Base-by-base conservation (phyloP, 495 filamentous ascomycete species). In the Cercophora sp. region DNA sequence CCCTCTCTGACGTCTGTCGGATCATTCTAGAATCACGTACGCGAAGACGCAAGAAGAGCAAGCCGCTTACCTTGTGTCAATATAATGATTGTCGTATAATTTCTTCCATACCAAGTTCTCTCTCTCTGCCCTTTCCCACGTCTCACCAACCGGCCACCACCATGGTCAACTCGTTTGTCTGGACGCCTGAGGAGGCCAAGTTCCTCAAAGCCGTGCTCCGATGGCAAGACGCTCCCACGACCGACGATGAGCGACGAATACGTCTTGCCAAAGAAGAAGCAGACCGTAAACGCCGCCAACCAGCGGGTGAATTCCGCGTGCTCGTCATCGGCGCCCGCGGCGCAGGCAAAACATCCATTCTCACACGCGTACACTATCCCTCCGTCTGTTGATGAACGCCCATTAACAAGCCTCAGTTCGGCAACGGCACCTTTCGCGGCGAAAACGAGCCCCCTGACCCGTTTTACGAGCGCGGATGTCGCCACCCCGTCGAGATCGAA, bases 161-260 rank as follows among this genome's bases (percentile, higher is more conserved):
- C n/a, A 63, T 65, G 59, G 57, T 60, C 35, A 62, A 59, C 52
- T 68, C 68, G 0, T 56, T 73, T 35, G 59, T 68, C 11, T 70
- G 65, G 54, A 70, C 69, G 1, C 52, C 67, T 9, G 72, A 75
- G 18, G 73, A 76, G 44, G 62, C 66, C 46, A 64, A 63, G 49
- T 76, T 72, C 43, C 62, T 71, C 41, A 66, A 69, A 48, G 71
- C 70, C 19, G 55, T 76, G 13, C 60, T 76, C 25, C 54, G 59
- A 20, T 76, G 73, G 73, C 58, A 70, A 36, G 66, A 72, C 20
- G 27, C 46, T 3, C 54, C 43, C 16, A 13, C 56, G 10, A 13
- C 9, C 39, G 18, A 47, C 9, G 27, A 34, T 52, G 16, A 52
- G 51, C 20, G 46, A 48, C 8, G 53, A 46, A 19, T 19, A 51